phyloP scores from a whole-genome alignment of 1,284 basidiomycete genomes.

The Clitocybe nebularis region DNA sequence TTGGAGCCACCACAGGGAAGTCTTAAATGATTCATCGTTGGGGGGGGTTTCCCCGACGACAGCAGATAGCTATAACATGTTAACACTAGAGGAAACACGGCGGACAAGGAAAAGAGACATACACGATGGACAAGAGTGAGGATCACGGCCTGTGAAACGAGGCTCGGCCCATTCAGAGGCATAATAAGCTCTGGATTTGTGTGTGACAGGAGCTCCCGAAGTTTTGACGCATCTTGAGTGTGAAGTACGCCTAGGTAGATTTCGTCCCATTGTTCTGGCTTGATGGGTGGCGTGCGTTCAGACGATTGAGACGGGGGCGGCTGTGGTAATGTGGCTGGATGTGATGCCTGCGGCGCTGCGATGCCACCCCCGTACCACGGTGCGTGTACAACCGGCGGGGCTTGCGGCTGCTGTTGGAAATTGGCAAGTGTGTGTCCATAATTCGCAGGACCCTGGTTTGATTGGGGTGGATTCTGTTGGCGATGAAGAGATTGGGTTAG shows the following conservation, averaged over 20 bases:
- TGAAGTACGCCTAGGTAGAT: constrained; percentile 64
- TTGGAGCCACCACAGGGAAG: constrained; percentile 79
- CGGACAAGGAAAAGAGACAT: constrained; percentile 26
- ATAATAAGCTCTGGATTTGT: constrained; percentile 76
- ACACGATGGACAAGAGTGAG: constrained; percentile 77
- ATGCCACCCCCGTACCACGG: constrained; percentile 46
- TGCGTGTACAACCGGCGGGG: constrained; percentile 42
- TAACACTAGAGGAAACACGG: too few species aligned
- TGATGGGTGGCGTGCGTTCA: constrained; percentile 54
- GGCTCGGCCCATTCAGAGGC: constrained; percentile 63
- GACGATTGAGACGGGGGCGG: constrained; percentile 37
- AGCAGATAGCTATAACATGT: constrained; percentile 51
- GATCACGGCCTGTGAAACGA: constrained; percentile 77
- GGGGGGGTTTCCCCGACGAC: constrained; percentile 71
- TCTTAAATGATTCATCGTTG: constrained; percentile 74
- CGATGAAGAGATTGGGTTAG: constrained; percentile 36
- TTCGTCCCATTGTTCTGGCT: constrained; percentile 76
- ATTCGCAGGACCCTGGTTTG: constrained; percentile 31
- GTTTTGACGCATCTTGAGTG: constrained; percentile 65
- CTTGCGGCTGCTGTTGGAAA: constrained; percentile 33
- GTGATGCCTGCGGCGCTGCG: constrained; percentile 6
- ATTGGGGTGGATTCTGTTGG: constrained; percentile 38
- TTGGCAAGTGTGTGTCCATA: constrained; percentile 30
- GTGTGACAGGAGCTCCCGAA: constrained; percentile 66
- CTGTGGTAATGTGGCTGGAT: constrained; percentile 43